Evolutionary conservation across 2,329 filamentous ascomycete genomes (phyloP), one percentile per base, ranked within the genome.

Genomic region (Mycogone perniciosa): DNA sequence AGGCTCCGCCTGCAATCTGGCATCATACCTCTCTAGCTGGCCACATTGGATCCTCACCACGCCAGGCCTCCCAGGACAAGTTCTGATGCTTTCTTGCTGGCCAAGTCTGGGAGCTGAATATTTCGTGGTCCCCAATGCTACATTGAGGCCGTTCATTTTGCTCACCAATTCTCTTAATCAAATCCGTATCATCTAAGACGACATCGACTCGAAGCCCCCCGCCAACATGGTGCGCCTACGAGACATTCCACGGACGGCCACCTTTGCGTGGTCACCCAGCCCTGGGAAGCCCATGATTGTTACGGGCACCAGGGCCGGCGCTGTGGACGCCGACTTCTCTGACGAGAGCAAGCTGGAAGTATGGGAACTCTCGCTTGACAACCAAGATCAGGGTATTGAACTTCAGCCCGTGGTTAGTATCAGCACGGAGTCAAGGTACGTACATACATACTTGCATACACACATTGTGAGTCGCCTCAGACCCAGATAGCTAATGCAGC

Each of bases 261-360:
- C 92, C 64, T 99, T 99, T 71, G 89, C 93, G 65, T 99, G 93
- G 92, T 96, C 89, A 60, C 87, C 91, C 29, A 88, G 85, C 61
- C 74, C 88, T 46, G 80, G 81, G 37, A 82, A 85, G 60, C 90
- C 92, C 61, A 77, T 95, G 60, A 77, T 99, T 57, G 92, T 89
- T 54, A 99, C 93, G 30, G 93, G 93, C 62, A 99, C 93, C 43
- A 85, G 91, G 61, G 91, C 93, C 55, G 93, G 93, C 57, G 93
- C 93, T 62, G 90, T 99, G 39, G 90, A 95, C 71, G 91, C 89
- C 61, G 91, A 97, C 70, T 99, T 99, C 72, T 97, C 93, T 30
- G 93, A 93, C 69, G 91, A 97, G 69, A 96, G 90, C 57, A 92
- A 92, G 73, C 76, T 99, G 52, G 93, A 99, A 75, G 78, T 99